A percentile compares a stretch with the other conserved stretches of the same genome.
Evolutionary conservation across 805 yeast species (phyloP).

Genomic region (Lachancea thermotolerans): DNA sequence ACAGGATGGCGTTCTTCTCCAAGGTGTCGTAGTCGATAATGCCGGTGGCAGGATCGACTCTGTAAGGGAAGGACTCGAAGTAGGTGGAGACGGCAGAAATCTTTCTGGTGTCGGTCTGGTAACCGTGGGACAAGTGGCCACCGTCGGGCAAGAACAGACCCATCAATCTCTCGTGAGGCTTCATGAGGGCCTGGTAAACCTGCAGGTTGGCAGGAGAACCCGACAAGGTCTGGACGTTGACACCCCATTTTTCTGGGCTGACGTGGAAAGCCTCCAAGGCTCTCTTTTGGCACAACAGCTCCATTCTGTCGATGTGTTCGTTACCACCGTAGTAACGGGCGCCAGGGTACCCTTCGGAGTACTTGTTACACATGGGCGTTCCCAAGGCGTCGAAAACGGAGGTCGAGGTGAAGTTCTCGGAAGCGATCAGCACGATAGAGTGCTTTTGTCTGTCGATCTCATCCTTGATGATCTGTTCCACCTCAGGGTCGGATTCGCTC

Average conservation of each 20-base stretch:
- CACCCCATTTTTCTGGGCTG: conserved; percentile 88
- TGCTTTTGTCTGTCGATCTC: conserved; percentile 90
- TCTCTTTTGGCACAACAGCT: conserved; percentile 85
- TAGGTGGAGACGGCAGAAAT: conserved; percentile 94
- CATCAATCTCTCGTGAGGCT: conserved; percentile 95
- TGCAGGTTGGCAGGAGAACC: conserved; percentile 98
- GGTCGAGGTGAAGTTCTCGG: conserved; percentile 94
- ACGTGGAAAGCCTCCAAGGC: conserved; percentile 86
- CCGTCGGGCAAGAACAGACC: conserved; percentile 98
- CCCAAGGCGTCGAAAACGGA: conserved; percentile 96
- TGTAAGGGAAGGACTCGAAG: conserved; percentile 98
- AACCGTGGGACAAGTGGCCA: conserved; percentile 97
- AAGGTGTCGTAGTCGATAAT: conserved; percentile 92
- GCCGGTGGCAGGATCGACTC: conserved; percentile 88
- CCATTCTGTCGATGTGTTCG: conserved; percentile 92
- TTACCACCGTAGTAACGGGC: conserved; percentile 99
- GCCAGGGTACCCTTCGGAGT: conserved; percentile 98
- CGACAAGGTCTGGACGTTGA: conserved; percentile 90
- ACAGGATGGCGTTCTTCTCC: conserved; percentile 82
- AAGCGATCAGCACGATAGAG: conserved; percentile 89
- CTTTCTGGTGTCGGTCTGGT: conserved; percentile 89
- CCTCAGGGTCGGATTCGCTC: conserved; percentile 70
- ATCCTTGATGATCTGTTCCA: conserved; percentile 61
- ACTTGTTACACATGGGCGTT: conserved; percentile 96
- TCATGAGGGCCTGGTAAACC: conserved; percentile 91